Conservation (phyloP, 208 protist genomes). For the Vickermania ingenoplastis region DNA sequence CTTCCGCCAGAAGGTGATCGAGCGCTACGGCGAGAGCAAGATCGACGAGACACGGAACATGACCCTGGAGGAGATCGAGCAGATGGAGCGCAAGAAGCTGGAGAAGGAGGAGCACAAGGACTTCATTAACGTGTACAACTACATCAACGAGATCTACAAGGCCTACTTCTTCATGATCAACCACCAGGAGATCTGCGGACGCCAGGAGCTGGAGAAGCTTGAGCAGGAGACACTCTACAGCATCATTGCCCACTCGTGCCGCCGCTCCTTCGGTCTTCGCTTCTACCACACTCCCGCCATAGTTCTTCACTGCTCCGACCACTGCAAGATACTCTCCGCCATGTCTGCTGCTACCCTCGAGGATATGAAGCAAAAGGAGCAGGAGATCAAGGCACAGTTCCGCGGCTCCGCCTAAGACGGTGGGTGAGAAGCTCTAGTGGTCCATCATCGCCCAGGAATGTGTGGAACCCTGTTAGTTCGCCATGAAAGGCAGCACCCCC, state of each 20-base stretch:
- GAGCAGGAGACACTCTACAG: slow-evolving; percentile 23
- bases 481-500: no score
- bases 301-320: slow-evolving; percentile 22
- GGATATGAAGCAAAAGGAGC: slow-evolving; percentile 1
- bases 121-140: slow-evolving; percentile 29
- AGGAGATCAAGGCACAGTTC: not conserved
- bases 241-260: slow-evolving; percentile 16
- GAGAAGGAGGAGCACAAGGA: slow-evolving; percentile 25
- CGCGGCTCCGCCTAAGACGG: not conserved
- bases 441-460: no score
- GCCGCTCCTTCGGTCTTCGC: slow-evolving; percentile 35
- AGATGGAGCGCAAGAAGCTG: slow-evolving; percentile 16
- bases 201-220: slow-evolving; percentile 43
- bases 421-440: no score
- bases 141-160: slow-evolving; percentile 49
- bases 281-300: slow-evolving; percentile 36
- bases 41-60: slow-evolving; percentile 10
- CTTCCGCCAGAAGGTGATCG: slow-evolving; percentile 36
- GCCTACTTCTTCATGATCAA: slow-evolving; percentile 38
- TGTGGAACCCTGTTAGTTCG: no score
- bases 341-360: slow-evolving; percentile 17
- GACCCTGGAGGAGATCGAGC: slow-evolving; percentile 26
- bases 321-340: slow-evolving; percentile 13
- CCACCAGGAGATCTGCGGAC: slow-evolving; percentile 34
- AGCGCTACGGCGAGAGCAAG: slow-evolving; percentile 25